Base-by-base conservation (phyloP, 177 flowering plant genomes). In the Vitis hybrid region DNA sequence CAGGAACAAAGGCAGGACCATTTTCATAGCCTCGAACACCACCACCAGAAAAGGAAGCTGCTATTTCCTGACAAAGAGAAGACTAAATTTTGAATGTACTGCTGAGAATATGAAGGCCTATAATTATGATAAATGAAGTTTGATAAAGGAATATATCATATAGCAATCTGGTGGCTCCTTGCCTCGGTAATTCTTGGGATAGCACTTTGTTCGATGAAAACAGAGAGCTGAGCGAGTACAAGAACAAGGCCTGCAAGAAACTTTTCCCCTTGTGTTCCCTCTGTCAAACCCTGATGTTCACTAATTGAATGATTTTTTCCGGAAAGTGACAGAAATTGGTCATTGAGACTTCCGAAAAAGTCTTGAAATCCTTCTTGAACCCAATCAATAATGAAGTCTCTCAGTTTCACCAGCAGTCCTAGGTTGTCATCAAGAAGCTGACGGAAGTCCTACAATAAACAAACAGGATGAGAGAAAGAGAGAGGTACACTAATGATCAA, bases 331-430 rank as follows among this genome's bases (percentile, higher is more conserved):
- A 79, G 81, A 74, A 94, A 94, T 51, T 74, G 80, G 65, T 80
- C 77, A 75, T 90, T 75, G 58, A 96, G 97, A 48, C 80, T 70
- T 76, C 82, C 80, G 77, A 96, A 94, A 83, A 96, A 96, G 67
- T 85, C 77, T 72, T 96, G 99, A 83, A 94, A 94, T 63, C 98
- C 99, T 83, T 90, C 97, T 82, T 92, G 97, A 69, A 94, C 94
- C 95, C 90, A 94, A 78, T 89, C 94, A 71, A 86, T 75, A 56
- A 89, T 72, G 10, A 76, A 77, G 70, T 82, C 88, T 78, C 83
- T 88, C 68, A 92, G 77, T 76, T 85, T 85, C 66, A 83, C 77
- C 31, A 94, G 71, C 59, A 90, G 78, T 50, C 68, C 91, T 51
- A 82, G 69, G 70, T 85, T 77, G 57, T 90, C 91, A 72, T 90